phyloP scores from a whole-genome alignment of 306 rosid species.

The Citrullus amarus region DNA sequence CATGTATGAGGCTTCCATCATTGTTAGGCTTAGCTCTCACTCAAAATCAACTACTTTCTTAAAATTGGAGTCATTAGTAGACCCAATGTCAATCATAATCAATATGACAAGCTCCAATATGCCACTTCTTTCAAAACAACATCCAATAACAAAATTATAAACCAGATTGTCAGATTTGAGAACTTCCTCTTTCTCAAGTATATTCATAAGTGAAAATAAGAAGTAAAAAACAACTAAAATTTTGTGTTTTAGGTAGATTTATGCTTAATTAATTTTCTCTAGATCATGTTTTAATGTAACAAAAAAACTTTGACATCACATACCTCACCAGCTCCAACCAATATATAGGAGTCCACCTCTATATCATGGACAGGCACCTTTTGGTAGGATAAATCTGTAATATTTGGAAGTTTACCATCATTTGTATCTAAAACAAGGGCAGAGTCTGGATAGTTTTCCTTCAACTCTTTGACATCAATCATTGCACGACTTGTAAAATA shows the following conservation, averaged over 20 bases:
- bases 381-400: slow-evolving; percentile 60
- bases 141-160: background rate
- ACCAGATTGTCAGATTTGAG: background rate
- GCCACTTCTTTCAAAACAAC: background rate
- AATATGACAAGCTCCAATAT: background rate
- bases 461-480: slow-evolving; percentile 87
- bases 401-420: slow-evolving; percentile 58
- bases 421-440: slow-evolving; percentile 68
- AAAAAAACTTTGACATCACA: slow-evolving; percentile 13
- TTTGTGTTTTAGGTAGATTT: background rate
- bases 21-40: background rate
- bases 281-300: background rate
- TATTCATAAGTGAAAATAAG: background rate
- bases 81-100: background rate
- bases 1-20: background rate
- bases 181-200: background rate
- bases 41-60: background rate
- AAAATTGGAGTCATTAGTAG: background rate
- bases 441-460: slow-evolving; percentile 80
- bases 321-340: slow-evolving; percentile 97
- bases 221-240: background rate
- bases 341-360: slow-evolving; percentile 58
- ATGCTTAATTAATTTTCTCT: background rate
- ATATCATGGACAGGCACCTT: slow-evolving; percentile 82
- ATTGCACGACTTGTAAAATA: slow-evolving; percentile 77